Conservation (phyloP, 306 rosid species). For the Prunus campanulata region DNA sequence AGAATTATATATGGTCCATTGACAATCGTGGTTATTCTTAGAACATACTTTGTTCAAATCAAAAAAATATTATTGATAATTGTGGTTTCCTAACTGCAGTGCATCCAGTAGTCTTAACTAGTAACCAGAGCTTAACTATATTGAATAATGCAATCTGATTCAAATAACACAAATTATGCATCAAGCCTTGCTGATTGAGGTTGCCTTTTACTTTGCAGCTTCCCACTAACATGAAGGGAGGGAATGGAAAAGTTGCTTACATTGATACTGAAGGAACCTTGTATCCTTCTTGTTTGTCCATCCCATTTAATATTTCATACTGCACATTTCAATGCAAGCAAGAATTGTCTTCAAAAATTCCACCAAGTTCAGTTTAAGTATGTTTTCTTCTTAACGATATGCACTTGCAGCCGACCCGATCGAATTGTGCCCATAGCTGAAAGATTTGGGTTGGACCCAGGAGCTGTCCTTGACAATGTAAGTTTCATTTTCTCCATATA, state of each 20-base stretch:
- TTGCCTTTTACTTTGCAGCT: conserved; percentile 48
- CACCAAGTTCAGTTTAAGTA: neutral
- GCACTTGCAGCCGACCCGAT: conserved; percentile 77
- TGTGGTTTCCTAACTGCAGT: neutral
- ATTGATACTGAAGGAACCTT: conserved; percentile 98
- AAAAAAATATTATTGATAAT: neutral
- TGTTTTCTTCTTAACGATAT: conserved; percentile 34
- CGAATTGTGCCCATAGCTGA: conserved; percentile 90
- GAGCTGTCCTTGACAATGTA: conserved; percentile 94
- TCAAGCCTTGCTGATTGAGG: conserved; percentile 19
- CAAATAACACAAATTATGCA: neutral
- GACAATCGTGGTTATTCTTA: neutral
- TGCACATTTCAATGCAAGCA: neutral
- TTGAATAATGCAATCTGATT: neutral
- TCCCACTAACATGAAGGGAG: conserved; percentile 86
- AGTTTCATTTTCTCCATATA: conserved; percentile 21
- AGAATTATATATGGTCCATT: neutral
- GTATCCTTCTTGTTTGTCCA: conserved; percentile 47
- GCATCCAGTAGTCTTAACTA: neutral
- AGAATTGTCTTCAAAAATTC: conserved; percentile 17
- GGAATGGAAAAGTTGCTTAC: conserved; percentile 97
- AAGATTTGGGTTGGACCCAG: conserved; percentile 97
- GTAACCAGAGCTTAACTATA: neutral
- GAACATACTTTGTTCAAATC: too few species aligned
- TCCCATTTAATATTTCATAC: conserved; percentile 3